phyloP scores from a whole-genome alignment of 768 basidiomycete species.

The Cyclocybe cylindracea region DNA sequence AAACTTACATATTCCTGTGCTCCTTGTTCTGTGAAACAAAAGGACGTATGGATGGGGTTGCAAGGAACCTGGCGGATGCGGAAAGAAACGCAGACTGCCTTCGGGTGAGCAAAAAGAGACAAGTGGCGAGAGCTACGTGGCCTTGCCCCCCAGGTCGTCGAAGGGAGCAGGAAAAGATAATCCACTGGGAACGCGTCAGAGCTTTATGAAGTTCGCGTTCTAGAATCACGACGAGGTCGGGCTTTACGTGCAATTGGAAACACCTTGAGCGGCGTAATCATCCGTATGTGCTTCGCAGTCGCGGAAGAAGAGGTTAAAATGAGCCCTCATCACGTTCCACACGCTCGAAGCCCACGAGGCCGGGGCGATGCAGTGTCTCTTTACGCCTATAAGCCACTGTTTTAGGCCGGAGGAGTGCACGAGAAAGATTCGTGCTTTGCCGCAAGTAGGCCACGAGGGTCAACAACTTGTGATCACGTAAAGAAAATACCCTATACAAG shows the following conservation, averaged over 20 bases:
- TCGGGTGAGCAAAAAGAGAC: conserved; percentile 17
- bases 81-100: conserved; percentile 14
- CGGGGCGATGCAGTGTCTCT: background rate
- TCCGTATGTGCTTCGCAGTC: conserved; percentile 9
- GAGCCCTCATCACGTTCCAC: background rate
- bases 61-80: conserved; percentile 14
- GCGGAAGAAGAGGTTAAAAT: conserved; percentile 18
- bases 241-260: conserved; percentile 24
- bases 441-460: too few species aligned
- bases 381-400: too few species aligned
- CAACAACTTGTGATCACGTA: too few species aligned
- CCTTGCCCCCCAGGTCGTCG: conserved; percentile 17
- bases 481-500: too few species aligned
- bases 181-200: conserved; percentile 29
- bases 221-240: conserved; percentile 26
- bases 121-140: conserved; percentile 20
- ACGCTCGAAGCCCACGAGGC: background rate
- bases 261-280: conserved; percentile 22
- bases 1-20: conserved; percentile 10
- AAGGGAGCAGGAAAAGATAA: conserved; percentile 12
- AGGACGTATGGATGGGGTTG: conserved; percentile 8
- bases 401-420: too few species aligned
- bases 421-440: too few species aligned
- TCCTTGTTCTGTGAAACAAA: conserved; percentile 1
- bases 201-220: conserved; percentile 26